Percentiles rank a stretch among this genome's conserved stretches.
phyloP scores from a whole-genome alignment of 169 alveolate species.

The Plasmodium gonderi region DNA sequence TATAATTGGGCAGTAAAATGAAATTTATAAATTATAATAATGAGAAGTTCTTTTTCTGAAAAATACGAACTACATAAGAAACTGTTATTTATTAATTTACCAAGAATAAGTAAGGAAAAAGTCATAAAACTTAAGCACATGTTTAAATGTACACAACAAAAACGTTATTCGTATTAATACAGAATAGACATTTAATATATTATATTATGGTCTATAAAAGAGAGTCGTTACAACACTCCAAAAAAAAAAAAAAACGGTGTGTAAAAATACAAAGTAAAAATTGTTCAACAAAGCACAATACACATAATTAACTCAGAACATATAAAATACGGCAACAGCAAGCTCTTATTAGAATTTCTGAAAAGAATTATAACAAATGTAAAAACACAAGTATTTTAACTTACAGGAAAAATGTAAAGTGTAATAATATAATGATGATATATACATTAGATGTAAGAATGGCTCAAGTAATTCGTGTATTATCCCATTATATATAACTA shows the following conservation, averaged over 20 bases:
- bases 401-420: neutral
- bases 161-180: neutral
- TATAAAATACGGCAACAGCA: neutral
- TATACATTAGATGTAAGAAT: neutral
- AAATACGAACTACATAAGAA: neutral
- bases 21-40: neutral
- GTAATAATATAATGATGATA: neutral
- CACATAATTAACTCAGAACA: neutral
- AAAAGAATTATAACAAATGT: neutral
- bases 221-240: neutral
- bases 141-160: neutral
- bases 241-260: neutral
- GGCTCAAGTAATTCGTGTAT: neutral
- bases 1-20: neutral
- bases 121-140: neutral
- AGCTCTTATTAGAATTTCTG: neutral
- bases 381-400: neutral
- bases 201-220: neutral
- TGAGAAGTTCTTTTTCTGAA: neutral
- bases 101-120: neutral
- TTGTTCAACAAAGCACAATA: neutral
- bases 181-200: neutral
- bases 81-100: neutral
- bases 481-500: neutral
- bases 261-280: neutral